Percentiles rank a stretch among this genome's conserved stretches.
Evolutionary conservation across 225 moss, liverwort and hornwort species (phyloP).

Genomic region (Thuidium tamariscinum): DNA sequence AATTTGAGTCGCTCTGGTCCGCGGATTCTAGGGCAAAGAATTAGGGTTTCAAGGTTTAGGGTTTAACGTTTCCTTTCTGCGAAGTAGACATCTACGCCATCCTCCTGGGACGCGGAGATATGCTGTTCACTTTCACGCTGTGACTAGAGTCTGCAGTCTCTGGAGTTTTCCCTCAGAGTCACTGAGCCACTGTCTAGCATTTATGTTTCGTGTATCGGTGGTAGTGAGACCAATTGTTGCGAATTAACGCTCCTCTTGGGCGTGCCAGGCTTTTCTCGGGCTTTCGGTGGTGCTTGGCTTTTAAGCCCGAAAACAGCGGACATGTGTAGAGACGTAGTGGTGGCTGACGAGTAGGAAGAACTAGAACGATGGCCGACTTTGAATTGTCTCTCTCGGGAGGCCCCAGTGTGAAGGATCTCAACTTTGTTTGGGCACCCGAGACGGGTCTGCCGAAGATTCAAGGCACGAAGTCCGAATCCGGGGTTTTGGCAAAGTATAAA

Average conservation of each 20-base stretch:
- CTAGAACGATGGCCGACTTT: slow-evolving; percentile 2
- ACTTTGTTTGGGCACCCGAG: slow-evolving; percentile 23
- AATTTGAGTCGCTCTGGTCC: background rate
- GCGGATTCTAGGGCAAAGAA: background rate
- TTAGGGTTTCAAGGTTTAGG: background rate
- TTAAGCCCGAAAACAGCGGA: background rate
- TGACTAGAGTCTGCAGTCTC: background rate
- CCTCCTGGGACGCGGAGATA: too few relatives aligned
- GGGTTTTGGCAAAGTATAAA: slow-evolving; percentile 19
- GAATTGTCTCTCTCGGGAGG: slow-evolving; percentile 4
- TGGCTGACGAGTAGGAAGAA: background rate
- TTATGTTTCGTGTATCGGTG: background rate
- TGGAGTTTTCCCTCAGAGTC: background rate
- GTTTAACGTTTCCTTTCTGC: background rate
- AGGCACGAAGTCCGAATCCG: background rate
- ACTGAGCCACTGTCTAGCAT: background rate
- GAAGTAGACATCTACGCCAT: background rate
- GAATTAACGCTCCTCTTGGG: too few relatives aligned
- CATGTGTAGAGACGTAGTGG: background rate
- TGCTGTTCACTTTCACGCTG: too few relatives aligned
- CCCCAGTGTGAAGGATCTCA: slow-evolving; percentile 10
- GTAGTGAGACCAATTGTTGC: background rate
- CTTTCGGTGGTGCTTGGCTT: background rate
- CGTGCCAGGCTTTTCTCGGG: background rate
- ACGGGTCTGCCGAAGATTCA: slow-evolving; percentile 27